A percentile compares a stretch with the other conserved stretches of the same genome.
phyloP scores from a whole-genome alignment of 768 basidiomycete genomes.

The Neoboletus brunneissimus region DNA sequence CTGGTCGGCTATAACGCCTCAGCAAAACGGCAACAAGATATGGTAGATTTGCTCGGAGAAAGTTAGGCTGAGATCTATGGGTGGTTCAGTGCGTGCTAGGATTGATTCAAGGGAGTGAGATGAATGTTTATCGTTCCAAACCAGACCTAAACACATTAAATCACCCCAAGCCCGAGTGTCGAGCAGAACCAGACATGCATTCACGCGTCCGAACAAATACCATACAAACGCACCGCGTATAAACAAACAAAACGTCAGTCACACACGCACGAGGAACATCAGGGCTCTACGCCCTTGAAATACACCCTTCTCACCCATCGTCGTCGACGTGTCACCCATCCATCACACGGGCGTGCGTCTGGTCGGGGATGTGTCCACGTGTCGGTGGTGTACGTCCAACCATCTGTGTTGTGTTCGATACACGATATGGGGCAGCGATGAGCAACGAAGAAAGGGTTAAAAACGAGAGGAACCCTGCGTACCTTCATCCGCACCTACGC shows the following conservation, averaged over 20 bases:
- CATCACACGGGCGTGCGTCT: conserved; percentile 40
- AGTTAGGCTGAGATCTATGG: no score
- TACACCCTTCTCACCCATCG: conserved; percentile 72
- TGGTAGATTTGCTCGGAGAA: no score
- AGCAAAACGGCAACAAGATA: no score
- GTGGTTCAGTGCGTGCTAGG: no score
- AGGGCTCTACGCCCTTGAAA: conserved; percentile 4
- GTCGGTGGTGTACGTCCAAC: conserved; percentile 83
- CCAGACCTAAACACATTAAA: no score
- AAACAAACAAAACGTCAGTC: background rate
- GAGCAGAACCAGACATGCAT: background rate
- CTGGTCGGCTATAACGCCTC: no score
- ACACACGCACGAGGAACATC: no score
- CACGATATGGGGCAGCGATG: background rate
- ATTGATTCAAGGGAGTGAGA: no score
- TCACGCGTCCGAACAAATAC: background rate
- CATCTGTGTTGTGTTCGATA: conserved; percentile 30
- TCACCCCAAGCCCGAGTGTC: no score
- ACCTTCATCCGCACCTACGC: no score
- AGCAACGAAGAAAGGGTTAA: background rate
- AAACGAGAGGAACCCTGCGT: background rate
- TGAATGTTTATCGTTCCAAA: no score
- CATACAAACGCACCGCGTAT: background rate
- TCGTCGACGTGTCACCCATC: no score
- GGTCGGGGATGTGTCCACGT: conserved; percentile 56